Conservation (phyloP, 139 green algal genomes). For the Coccomyxa sp. region DNA sequence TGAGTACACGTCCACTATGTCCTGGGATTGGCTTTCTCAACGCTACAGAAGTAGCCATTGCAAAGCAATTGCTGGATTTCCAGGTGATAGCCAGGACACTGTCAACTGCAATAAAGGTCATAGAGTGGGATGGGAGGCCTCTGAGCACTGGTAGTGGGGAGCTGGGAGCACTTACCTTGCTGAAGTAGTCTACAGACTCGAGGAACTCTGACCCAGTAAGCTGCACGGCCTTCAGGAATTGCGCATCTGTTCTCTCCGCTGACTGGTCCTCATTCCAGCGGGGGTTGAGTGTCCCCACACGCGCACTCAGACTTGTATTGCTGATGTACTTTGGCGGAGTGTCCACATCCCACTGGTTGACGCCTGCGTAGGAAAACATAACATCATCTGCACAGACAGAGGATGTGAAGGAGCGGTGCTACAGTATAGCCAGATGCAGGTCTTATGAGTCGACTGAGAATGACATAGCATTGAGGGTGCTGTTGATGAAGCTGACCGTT, state of each 20-base stretch:
- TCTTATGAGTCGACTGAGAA: neutral
- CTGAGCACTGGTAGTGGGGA: too few relatives aligned
- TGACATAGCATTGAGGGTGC: too few relatives aligned
- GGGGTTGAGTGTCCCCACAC: constrained; percentile 86
- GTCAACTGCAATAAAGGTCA: too few relatives aligned
- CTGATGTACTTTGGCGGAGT: constrained; percentile 69
- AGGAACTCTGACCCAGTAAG: constrained; percentile 87
- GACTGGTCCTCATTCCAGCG: constrained; percentile 68
- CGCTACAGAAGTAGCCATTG: too few relatives aligned
- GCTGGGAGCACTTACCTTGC: constrained; percentile 7
- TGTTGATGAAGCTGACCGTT: constrained; percentile 62
- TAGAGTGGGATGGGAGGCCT: too few relatives aligned
- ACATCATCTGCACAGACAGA: neutral
- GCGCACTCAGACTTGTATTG: constrained; percentile 75
- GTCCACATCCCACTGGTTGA: constrained; percentile 66
- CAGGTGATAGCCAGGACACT: too few relatives aligned
- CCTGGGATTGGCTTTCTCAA: too few relatives aligned
- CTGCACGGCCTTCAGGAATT: constrained; percentile 80
- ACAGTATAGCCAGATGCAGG: neutral
- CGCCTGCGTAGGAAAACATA: neutral
- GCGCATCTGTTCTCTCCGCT: constrained; percentile 34
- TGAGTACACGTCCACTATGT: too few relatives aligned
- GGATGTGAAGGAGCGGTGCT: neutral
- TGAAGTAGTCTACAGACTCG: constrained; percentile 54
- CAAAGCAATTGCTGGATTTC: too few relatives aligned